These are phyloP conservation scores for Alternaria sp. DNA, from an alignment of 2,329 filamentous ascomycete genomes.

Conservation along the genomic window DNA sequence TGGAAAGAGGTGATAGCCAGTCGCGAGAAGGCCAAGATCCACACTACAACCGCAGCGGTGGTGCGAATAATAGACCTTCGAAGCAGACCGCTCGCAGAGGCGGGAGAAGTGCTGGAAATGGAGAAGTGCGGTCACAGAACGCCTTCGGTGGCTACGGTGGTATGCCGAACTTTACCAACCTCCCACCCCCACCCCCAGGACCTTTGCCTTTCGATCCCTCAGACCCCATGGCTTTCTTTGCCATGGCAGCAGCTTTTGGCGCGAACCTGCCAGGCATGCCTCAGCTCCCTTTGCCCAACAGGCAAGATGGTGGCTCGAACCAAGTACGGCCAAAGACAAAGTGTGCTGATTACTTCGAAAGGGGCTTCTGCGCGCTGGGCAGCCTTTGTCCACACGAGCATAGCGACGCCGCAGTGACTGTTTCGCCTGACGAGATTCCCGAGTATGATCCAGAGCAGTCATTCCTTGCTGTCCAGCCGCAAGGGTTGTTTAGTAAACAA, in stretches of 20 bases:
- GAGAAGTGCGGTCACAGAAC: constrained; percentile 17
- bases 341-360: constrained; percentile 76
- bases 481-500: constrained; percentile 6
- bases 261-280: constrained; percentile 55
- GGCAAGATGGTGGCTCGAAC: constrained; percentile 42
- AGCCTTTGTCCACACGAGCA: constrained; percentile 76
- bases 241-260: constrained; percentile 62
- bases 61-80: constrained; percentile 53
- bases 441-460: constrained; percentile 70
- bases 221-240: constrained; percentile 69
- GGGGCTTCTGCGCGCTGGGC: constrained; percentile 75
- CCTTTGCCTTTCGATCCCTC: constrained; percentile 66
- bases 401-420: constrained; percentile 52
- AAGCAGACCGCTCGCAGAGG: constrained; percentile 68
- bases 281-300: constrained; percentile 39
- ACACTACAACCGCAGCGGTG: constrained; percentile 43
- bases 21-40: constrained; percentile 52
- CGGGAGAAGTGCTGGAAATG: constrained; percentile 21
- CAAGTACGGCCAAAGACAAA: constrained; percentile 52
- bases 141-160: constrained; percentile 15
- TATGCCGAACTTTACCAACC: constrained; percentile 27
- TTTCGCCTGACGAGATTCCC: constrained; percentile 30
- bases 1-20: constrained; percentile 62
- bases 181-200: constrained; percentile 55
- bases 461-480: constrained; percentile 41